Evolutionary conservation across 1,284 basidiomycete genomes (phyloP), one percentile per base, ranked within the genome.

Genomic region (Heliocybe sulcata): DNA sequence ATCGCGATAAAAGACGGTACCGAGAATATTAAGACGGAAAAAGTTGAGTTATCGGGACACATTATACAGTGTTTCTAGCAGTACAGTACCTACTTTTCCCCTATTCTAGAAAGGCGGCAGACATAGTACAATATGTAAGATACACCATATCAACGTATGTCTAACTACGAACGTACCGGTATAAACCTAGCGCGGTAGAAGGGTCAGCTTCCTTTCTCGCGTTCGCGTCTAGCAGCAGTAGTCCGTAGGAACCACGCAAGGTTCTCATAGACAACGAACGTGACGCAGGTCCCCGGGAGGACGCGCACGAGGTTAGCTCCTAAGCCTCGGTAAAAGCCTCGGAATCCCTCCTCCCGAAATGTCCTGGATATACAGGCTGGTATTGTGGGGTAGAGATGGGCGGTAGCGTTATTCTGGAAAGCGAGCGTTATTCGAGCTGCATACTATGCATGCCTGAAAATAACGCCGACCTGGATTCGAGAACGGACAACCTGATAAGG

Each of bases 231-330:
- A 23, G n/a, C 23, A 6, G 47, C 47, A 49, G 23, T 49, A 25
- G 23, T 49, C 26, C 63, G 64, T 4, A 94, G 74, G 26, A 90
- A 67, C 92, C 91, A 94, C 0, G 91, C 90, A 53, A 96, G 67
- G 64, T 98, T 98, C 70, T 98, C 97, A 67, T 98, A 99, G 19
- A 98, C 94, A 35, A 99, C 96, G 65, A 99, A 98, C 1, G 96
- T 98, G 51, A 98, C 92, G 68, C 96, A 98, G 1, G 96, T 99
- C 20, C 96, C 96, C 0, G 96, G 96, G 9, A 99, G 77, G 52
- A 99, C 94, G 31, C 96, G 82, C 12, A 99, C 85, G n/a, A 96
- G 80, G 67, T 98, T 99, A n/a, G 94, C 94, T 3, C 86, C 94
- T 16, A 99, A 77, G 0, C 96, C 96, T 58, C 95, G 92, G 73